Conservation (phyloP, 805 yeast species). For the Wickerhamomyces sydowiorum region DNA sequence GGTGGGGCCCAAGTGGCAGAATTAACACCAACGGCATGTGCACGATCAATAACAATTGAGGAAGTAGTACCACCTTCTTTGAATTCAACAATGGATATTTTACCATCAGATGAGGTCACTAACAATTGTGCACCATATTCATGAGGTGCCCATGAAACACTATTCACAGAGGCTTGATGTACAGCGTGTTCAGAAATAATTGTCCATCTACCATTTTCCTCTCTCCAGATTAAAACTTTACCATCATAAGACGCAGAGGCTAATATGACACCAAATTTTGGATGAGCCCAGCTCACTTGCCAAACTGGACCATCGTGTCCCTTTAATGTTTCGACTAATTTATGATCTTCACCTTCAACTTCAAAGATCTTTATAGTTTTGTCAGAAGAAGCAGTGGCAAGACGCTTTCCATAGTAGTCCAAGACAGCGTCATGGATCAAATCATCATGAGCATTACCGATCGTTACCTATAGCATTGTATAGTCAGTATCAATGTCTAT, state of each 20-base stretch:
- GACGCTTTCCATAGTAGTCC: slow-evolving; percentile 92
- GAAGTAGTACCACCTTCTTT: slow-evolving; percentile 80
- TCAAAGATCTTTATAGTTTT: slow-evolving; percentile 93
- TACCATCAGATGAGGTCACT: slow-evolving; percentile 92
- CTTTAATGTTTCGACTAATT: slow-evolving; percentile 72
- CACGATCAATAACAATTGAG: slow-evolving; percentile 45
- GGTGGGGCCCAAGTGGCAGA: slow-evolving; percentile 94
- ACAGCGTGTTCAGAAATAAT: slow-evolving; percentile 80
- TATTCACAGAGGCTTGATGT: slow-evolving; percentile 92
- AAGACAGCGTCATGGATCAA: slow-evolving; percentile 94
- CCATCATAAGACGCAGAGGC: slow-evolving; percentile 97
- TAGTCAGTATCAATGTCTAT: neutral
- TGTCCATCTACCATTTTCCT: slow-evolving; percentile 84
- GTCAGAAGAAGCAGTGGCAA: slow-evolving; percentile 96
- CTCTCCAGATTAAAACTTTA: slow-evolving; percentile 90
- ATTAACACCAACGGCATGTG: slow-evolving; percentile 92
- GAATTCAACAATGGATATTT: slow-evolving; percentile 85
- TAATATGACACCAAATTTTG: slow-evolving; percentile 90
- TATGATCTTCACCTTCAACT: slow-evolving; percentile 79
- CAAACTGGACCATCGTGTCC: slow-evolving; percentile 99
- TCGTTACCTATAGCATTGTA: slow-evolving; percentile 50
- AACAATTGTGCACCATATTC: slow-evolving; percentile 90
- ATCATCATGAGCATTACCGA: slow-evolving; percentile 88
- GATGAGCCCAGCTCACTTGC: slow-evolving; percentile 99
- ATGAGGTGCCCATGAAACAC: slow-evolving; percentile 96